Evolutionary conservation across 148 eudicot species (phyloP).

Genomic region (Vaccinium myrtillus): DNA sequence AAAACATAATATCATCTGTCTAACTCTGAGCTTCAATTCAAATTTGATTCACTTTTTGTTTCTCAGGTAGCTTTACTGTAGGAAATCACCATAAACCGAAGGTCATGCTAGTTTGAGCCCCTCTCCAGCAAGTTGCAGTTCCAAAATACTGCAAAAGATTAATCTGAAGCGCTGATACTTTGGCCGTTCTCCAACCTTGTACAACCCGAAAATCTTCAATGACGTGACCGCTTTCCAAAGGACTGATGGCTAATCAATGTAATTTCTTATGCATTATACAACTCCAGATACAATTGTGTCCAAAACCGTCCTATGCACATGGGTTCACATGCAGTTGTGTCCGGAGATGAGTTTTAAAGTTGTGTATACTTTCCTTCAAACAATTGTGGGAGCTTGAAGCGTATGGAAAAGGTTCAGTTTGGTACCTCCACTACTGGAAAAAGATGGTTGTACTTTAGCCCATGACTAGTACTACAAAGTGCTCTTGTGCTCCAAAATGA

Average conservation of each 20-base stretch:
- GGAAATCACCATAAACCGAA: not conserved
- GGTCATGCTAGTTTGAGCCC: not conserved
- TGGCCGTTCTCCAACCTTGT: not conserved
- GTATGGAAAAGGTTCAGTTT: not conserved
- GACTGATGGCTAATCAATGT: not conserved
- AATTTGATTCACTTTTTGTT: not conserved
- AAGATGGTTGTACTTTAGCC: not conserved
- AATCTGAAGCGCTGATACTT: not conserved
- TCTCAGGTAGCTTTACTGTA: not conserved
- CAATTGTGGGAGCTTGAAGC: not conserved
- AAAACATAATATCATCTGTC: not conserved
- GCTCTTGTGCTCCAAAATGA: not conserved
- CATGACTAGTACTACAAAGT: not conserved
- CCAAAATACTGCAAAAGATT: not conserved
- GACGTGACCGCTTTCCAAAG: not conserved
- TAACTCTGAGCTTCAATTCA: not conserved
- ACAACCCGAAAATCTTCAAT: not conserved
- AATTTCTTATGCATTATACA: not conserved
- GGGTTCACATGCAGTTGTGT: no score
- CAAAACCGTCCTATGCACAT: no score
- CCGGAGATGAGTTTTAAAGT: no score
- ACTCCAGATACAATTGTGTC: no score
- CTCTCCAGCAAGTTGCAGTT: not conserved
- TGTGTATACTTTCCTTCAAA: not conserved
- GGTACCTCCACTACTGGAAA: slow-evolving; percentile 1